Base-by-base conservation (phyloP, 2,329 filamentous ascomycete genomes). In the Lachnum nothofagi region DNA sequence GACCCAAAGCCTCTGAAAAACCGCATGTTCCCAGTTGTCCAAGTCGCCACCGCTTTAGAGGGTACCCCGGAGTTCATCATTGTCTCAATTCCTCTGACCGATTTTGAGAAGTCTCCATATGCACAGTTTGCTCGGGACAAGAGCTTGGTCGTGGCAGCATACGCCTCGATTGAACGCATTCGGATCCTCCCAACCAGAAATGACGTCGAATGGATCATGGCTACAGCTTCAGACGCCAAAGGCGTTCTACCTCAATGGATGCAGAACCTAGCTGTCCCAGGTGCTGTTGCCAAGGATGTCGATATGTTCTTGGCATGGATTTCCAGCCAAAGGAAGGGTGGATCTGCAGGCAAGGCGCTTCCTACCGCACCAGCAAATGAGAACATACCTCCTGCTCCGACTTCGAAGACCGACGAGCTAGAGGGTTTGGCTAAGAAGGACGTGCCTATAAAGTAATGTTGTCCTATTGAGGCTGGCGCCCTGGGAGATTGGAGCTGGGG, bases 121-220 rank as follows among this genome's bases (percentile, higher is more conserved):
- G 61, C 51, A 3, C 55, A 56, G 46, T 60, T 69, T 40, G 63
- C 66, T 10, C 65, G 67, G 20, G 72, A 74, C 17, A 72, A 73
- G 52, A 71, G 67, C 24, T 66, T 78, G 3, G 75, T 82, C 6
- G 65, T 76, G 24, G 86, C 78, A 3, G 70, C 72, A 8, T 89
- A 88, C 59, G 78, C 74, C 23, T 83, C 80, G 54, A 72, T 89
- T 1, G 86, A 90, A 69, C 69, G 78, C 39, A 68, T 85, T 27
- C 45, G 62, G 42, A 38, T 63, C 33, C 33, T 63, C 19, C 57
- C 60, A 5, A 57, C 48, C 4, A 62, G 58, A n/a, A 68, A 70
- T 1, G 64, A 68, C 16, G 73, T 87, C 40, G 82, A 85, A 65
- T 93, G 87, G 87, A 71, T 84, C 49, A 91, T 91, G 85, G 85